Percentiles rank a stretch among this genome's conserved stretches.
Conservation (phyloP, 2,329 filamentous ascomycete species). For the Monilinia polystroma region DNA sequence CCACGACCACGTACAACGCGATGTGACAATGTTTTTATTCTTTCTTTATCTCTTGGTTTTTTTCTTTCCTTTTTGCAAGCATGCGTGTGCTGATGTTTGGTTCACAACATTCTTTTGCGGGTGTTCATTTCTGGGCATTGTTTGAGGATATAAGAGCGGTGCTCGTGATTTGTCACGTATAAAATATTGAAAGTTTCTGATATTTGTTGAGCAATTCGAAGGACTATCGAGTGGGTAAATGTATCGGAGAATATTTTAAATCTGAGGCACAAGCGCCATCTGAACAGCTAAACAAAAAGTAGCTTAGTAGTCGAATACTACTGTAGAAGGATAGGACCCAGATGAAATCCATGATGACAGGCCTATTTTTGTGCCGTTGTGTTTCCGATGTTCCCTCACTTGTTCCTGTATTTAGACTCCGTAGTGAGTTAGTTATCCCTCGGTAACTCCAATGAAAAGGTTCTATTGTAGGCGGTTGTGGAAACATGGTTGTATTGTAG, state of each 20-base stretch:
- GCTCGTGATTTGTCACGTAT: slow-evolving; percentile 19
- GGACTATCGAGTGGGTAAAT: slow-evolving; percentile 15
- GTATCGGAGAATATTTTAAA: slow-evolving; percentile 23
- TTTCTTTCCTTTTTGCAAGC: slow-evolving; percentile 9
- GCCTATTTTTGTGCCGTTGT: slow-evolving; percentile 4
- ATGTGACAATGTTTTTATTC: slow-evolving; percentile 1
- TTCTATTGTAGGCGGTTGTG: slow-evolving; percentile 12
- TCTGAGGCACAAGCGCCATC: slow-evolving; percentile 23
- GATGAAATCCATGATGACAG: slow-evolving; percentile 10
- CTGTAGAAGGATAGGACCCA: not conserved
- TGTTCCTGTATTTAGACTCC: slow-evolving; percentile 14
- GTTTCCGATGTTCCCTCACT: not conserved
- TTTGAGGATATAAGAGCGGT: slow-evolving; percentile 21
- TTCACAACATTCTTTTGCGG: slow-evolving; percentile 18
- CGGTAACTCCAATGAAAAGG: slow-evolving; percentile 12
- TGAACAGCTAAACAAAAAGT: not conserved
- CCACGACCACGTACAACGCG: slow-evolving; percentile 8
- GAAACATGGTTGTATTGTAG: not conserved
- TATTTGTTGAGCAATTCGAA: slow-evolving; percentile 4
- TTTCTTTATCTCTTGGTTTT: no score
- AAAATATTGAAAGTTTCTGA: slow-evolving; percentile 2
- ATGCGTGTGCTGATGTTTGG: slow-evolving; percentile 15
- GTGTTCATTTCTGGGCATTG: slow-evolving; percentile 20
- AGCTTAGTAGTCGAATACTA: not conserved
- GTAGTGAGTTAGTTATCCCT: slow-evolving; percentile 2